Conservation (phyloP, 2,329 filamentous ascomycete species). For the Drechslerella stenobrocha region DNA sequence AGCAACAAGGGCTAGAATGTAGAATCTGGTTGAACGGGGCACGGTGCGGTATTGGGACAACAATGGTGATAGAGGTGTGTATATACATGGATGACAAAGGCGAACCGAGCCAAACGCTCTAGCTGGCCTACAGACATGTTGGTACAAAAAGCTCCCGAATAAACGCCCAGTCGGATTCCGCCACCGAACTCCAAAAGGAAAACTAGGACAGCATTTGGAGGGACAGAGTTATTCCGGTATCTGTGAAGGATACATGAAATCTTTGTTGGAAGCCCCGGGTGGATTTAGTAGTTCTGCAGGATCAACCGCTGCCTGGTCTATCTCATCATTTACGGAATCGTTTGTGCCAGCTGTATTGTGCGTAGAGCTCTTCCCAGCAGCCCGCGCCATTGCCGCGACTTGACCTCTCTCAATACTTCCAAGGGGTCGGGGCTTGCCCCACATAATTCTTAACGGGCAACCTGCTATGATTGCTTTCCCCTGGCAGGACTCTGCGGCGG, state of each 20-base stretch:
- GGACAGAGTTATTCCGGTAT: conserved; percentile 23
- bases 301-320: not conserved
- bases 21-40: too few relatives aligned
- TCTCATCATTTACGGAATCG: not conserved
- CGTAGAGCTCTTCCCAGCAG: conserved; percentile 7
- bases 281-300: conserved; percentile 15
- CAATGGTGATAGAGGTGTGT: too few relatives aligned
- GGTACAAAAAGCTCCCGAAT: too few relatives aligned
- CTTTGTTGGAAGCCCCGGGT: conserved; percentile 17
- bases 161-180: conserved; percentile 1
- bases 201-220: not conserved
- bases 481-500: conserved; percentile 79
- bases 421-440: conserved; percentile 88
- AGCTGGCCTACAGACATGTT: too few relatives aligned
- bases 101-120: too few relatives aligned
- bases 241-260: conserved; percentile 35
- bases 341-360: not conserved
- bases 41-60: too few relatives aligned
- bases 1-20: too few relatives aligned
- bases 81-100: too few relatives aligned
- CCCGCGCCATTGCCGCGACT: conserved; percentile 44
- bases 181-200: conserved; percentile 2
- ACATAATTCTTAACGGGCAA: conserved; percentile 84
- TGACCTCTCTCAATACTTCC: conserved; percentile 73
- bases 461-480: conserved; percentile 87